These are phyloP conservation scores for Rhodotorula diobovata DNA, from an alignment of 768 basidiomycete species.

Conservation along the genomic window DNA sequence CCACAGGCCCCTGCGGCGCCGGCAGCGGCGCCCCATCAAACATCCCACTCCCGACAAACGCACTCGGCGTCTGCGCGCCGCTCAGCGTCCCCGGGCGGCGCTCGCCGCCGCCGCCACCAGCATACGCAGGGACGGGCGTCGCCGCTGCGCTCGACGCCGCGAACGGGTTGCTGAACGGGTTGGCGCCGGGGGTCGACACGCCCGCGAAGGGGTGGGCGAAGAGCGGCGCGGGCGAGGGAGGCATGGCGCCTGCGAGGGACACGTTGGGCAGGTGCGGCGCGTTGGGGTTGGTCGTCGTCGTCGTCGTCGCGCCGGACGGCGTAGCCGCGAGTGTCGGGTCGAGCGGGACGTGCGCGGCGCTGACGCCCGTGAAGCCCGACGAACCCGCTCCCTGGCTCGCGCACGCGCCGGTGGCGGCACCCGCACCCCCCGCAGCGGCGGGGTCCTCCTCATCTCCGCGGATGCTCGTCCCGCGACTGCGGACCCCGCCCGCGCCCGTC, in stretches of 20 bases:
- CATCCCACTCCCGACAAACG: conserved; percentile 4
- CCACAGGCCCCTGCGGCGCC: neutral
- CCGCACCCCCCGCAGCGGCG: neutral
- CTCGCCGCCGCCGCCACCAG: neutral
- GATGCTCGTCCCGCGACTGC: conserved; percentile 1
- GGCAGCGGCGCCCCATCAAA: conserved; percentile 3
- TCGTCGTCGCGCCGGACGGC: neutral
- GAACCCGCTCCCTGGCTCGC: too few relatives aligned
- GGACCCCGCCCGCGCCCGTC: neutral
- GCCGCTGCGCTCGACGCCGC: conserved; percentile 7
- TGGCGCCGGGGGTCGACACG: neutral
- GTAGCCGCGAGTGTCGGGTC: neutral
- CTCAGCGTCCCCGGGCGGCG: neutral
- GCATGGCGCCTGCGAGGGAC: conserved; percentile 12
- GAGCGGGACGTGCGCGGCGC: neutral
- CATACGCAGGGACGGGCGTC: conserved; percentile 10
- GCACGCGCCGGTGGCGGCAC: neutral
- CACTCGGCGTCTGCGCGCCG: conserved; percentile 7
- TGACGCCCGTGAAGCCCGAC: too few relatives aligned
- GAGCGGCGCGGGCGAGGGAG: conserved; percentile 3
- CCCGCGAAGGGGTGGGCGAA: neutral
- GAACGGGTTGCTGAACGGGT: conserved; percentile 28
- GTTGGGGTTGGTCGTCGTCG: neutral
- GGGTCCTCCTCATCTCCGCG: conserved; percentile 1
- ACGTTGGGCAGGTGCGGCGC: neutral